Evolutionary conservation across 257 asterid species (phyloP).

Genomic region (Gentiana dahurica): DNA sequence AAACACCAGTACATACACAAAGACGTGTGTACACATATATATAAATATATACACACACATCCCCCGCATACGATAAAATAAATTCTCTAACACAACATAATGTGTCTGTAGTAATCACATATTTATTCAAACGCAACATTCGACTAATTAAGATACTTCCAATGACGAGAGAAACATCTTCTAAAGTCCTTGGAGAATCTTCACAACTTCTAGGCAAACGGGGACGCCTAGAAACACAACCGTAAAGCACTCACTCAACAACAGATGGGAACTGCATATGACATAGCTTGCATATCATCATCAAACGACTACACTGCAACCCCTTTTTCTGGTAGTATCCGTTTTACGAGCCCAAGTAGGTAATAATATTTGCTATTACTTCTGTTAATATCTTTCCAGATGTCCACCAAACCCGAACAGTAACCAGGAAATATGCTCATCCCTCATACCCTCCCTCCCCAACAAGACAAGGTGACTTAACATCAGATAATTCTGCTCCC

Average conservation of each 20-base stretch:
- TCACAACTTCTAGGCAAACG: conserved; percentile 14
- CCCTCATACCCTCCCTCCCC: conserved; percentile 20
- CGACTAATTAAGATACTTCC: conserved; percentile 7
- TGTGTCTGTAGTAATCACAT: conserved; percentile 12
- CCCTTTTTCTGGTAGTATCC: not conserved
- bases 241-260: conserved; percentile 9
- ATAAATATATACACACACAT: too few relatives aligned
- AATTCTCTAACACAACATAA: conserved; percentile 4
- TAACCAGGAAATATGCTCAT: conserved; percentile 12
- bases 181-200: conserved; percentile 4
- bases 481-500: conserved; percentile 23
- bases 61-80: not conserved
- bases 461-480: conserved; percentile 40
- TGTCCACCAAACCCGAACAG: conserved; percentile 22
- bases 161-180: conserved; percentile 9
- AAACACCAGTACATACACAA: too few relatives aligned
- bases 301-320: too few relatives aligned
- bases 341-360: conserved; percentile 28
- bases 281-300: too few relatives aligned
- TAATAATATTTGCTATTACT: conserved; percentile 19
- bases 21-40: too few relatives aligned
- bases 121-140: conserved; percentile 13
- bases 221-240: conserved; percentile 7
- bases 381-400: conserved; percentile 22
- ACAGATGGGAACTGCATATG: conserved; percentile 23